phyloP scores from a whole-genome alignment of 176 grass and related monocot genomes.

The Coix lacrymajobi region DNA sequence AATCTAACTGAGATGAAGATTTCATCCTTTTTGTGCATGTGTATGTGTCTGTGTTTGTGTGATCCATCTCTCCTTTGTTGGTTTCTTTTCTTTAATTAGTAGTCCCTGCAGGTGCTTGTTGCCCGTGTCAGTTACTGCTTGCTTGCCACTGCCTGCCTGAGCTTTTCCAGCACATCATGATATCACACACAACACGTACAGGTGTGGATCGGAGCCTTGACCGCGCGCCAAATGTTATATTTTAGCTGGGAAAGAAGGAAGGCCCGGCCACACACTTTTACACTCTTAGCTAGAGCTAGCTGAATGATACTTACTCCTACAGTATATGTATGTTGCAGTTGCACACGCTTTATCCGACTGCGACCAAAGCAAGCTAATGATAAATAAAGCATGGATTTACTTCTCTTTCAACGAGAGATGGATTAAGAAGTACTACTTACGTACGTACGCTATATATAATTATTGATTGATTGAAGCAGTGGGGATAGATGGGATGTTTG shows the following conservation, averaged over 20 bases:
- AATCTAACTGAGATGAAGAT: slow-evolving; percentile 39
- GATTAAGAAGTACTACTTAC: neutral
- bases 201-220: slow-evolving; percentile 34
- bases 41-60: slow-evolving; percentile 8
- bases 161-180: slow-evolving; percentile 22
- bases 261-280: neutral
- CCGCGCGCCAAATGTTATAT: neutral
- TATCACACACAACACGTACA: neutral
- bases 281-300: neutral
- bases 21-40: slow-evolving; percentile 31
- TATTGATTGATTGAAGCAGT: neutral
- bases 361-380: neutral
- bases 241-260: neutral
- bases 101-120: slow-evolving; percentile 22
- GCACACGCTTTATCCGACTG: neutral
- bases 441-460: neutral
- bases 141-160: neutral
- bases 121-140: slow-evolving; percentile 20
- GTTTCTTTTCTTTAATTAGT: too few species aligned
- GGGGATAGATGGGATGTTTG: neutral
- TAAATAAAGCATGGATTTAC: neutral
- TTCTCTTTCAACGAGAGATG: neutral
- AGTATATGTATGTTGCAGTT: too few species aligned
- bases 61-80: slow-evolving; percentile 11
- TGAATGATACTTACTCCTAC: neutral